phyloP scores from a whole-genome alignment of 1,139 yeast genomes.

The Geotrichum cucujoidarum region DNA sequence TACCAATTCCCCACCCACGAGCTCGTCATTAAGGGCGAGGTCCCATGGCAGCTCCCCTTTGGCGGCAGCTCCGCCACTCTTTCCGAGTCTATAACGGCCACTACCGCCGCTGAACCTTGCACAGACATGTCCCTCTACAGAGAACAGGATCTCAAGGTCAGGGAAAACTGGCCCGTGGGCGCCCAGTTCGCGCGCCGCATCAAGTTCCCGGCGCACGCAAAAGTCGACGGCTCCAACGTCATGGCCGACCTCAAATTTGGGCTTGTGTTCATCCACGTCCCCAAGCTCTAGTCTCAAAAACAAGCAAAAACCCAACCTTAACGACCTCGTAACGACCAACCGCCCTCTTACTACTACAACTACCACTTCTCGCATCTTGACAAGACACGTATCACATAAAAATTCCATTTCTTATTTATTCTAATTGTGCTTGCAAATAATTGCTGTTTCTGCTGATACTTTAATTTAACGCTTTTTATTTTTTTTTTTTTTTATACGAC shows the following conservation, averaged over 20 bases:
- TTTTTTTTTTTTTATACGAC: too few species aligned
- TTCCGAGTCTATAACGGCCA: background rate
- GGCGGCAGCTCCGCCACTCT: background rate
- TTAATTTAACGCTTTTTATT: too few species aligned
- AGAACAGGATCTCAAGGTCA: conserved; percentile 3
- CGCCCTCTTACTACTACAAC: too few species aligned
- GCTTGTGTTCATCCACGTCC: conserved; percentile 7
- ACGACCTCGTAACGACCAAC: too few species aligned
- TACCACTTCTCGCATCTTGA: too few species aligned
- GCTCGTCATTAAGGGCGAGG: conserved; percentile 6
- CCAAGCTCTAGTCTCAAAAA: conserved; percentile 3
- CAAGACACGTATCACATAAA: too few species aligned
- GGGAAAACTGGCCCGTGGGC: conserved; percentile 9
- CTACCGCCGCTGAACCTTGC: background rate
- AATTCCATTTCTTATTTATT: too few species aligned
- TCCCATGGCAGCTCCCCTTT: conserved; percentile 6
- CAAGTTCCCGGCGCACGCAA: conserved; percentile 7
- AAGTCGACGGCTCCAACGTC: conserved; percentile 7
- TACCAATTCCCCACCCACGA: conserved; percentile 4
- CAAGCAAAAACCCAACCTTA: too few species aligned
- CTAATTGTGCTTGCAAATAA: too few species aligned
- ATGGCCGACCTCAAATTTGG: conserved; percentile 13
- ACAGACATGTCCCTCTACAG: background rate
- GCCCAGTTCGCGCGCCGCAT: conserved; percentile 2
- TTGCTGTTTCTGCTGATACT: too few species aligned